Conservation (phyloP, 768 basidiomycete species). For the Termitomyces sp. region DNA sequence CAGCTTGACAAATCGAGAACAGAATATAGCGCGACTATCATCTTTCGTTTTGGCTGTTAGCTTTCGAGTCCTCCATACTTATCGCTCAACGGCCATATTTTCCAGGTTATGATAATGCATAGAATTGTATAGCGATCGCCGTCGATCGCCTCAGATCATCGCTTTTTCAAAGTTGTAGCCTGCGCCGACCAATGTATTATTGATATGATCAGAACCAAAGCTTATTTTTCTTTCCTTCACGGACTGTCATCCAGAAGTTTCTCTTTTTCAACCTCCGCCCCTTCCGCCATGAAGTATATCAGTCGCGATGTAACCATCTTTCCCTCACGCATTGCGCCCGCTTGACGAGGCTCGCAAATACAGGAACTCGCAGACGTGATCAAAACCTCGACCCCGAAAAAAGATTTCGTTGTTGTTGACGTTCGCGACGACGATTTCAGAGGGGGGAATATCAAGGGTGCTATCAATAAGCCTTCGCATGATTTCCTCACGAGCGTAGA, state of each 20-base stretch:
- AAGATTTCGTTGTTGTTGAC: slow-evolving; percentile 75
- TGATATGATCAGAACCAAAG: slow-evolving; percentile 2
- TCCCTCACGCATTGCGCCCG: not conserved
- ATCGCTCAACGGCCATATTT: not conserved
- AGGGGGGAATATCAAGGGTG: slow-evolving; percentile 74
- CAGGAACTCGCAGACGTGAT: slow-evolving; percentile 70
- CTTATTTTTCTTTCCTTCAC: not conserved
- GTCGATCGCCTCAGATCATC: not conserved
- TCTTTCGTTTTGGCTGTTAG: not conserved
- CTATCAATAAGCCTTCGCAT: slow-evolving; percentile 55
- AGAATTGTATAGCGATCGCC: not conserved
- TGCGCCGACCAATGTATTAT: not conserved
- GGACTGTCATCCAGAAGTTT: not conserved
- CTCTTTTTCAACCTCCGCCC: not conserved
- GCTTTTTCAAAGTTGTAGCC: not conserved
- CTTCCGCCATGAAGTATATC: slow-evolving; percentile 15
- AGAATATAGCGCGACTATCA: not conserved
- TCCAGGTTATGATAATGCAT: not conserved
- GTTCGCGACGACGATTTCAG: slow-evolving; percentile 79
- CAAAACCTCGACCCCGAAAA: slow-evolving; percentile 52
- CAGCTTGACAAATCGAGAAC: not conserved
- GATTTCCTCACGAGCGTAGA: slow-evolving; percentile 55
- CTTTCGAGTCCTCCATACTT: not conserved
- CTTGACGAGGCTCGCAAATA: not conserved
- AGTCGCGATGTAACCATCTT: slow-evolving; percentile 14